Evolutionary conservation across 2,329 filamentous ascomycete species (phyloP).

Genomic region (Epichloe sp.): DNA sequence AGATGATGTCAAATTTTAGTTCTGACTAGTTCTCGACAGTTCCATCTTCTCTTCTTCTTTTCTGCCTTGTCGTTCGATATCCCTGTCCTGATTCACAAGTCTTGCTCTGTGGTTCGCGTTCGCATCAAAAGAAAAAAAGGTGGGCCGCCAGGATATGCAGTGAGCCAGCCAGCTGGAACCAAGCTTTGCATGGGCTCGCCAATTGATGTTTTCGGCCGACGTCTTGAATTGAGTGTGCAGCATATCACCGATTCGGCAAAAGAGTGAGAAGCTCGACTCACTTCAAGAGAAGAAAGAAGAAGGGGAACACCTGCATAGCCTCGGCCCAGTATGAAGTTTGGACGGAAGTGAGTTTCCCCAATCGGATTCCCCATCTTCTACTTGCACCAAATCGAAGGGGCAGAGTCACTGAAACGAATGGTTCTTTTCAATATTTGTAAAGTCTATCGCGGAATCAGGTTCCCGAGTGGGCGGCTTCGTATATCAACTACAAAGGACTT

Average conservation of each 20-base stretch:
- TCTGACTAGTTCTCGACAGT: background rate
- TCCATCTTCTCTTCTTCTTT: background rate
- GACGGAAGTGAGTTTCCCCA: constrained; percentile 38
- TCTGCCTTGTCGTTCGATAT: background rate
- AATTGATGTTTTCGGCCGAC: background rate
- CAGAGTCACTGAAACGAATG: constrained; percentile 8
- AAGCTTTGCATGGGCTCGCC: background rate
- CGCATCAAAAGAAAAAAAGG: background rate
- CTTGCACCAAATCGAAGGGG: constrained; percentile 1
- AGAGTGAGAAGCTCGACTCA: background rate
- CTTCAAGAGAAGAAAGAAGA: background rate
- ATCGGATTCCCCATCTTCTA: background rate
- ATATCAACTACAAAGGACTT: constrained; percentile 82
- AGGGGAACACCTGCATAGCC: background rate
- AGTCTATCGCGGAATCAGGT: constrained; percentile 71
- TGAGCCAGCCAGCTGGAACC: background rate
- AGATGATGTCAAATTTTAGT: background rate
- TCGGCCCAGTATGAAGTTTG: constrained; percentile 42
- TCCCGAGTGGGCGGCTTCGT: constrained; percentile 71
- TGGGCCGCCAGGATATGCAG: background rate
- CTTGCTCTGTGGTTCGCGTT: background rate
- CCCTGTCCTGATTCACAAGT: background rate
- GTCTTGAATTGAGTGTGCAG: background rate
- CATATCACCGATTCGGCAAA: background rate
- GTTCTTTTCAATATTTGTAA: constrained; percentile 1